Evolutionary conservation across 139 green algal genomes (phyloP).

Genomic region (Chlamydomonas schloesseri): DNA sequence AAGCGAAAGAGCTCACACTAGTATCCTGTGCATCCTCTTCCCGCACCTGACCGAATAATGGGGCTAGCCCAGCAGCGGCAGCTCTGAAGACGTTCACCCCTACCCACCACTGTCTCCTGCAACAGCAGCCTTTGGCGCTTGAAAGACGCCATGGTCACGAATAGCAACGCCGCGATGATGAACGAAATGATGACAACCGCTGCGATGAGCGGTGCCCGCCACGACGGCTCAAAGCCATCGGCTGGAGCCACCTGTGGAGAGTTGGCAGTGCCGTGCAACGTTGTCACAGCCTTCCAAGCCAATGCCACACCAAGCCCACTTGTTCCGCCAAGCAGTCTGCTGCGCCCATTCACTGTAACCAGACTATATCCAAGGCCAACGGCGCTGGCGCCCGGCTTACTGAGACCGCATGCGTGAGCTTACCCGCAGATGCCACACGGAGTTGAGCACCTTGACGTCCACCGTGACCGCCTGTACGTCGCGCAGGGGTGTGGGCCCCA

Average conservation of each 20-base stretch:
- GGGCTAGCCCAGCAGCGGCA: too few relatives aligned
- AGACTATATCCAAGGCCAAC: too few relatives aligned
- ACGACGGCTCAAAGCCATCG: neutral
- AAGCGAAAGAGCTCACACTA: too few relatives aligned
- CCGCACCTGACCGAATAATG: too few relatives aligned
- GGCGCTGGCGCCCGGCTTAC: too few relatives aligned
- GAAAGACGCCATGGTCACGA: constrained; percentile 41
- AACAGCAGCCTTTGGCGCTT: constrained; percentile 56
- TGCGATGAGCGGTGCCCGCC: constrained; percentile 42
- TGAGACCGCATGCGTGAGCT: neutral
- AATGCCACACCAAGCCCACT: too few relatives aligned
- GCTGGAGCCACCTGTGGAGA: constrained; percentile 1
- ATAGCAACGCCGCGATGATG: constrained; percentile 49
- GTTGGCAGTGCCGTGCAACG: too few relatives aligned
- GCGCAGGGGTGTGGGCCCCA: neutral
- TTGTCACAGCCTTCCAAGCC: too few relatives aligned
- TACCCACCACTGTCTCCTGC: constrained; percentile 50
- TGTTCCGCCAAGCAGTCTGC: too few relatives aligned
- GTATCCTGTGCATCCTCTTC: too few relatives aligned
- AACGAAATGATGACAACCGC: constrained; percentile 54
- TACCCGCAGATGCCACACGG: constrained; percentile 20
- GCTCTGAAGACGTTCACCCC: too few relatives aligned
- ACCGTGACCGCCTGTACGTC: neutral
- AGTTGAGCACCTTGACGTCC: constrained; percentile 10
- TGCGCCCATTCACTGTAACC: too few relatives aligned